phyloP scores from a whole-genome alignment of 352 stramenopile species.

The Thraustochytrium sp. region DNA sequence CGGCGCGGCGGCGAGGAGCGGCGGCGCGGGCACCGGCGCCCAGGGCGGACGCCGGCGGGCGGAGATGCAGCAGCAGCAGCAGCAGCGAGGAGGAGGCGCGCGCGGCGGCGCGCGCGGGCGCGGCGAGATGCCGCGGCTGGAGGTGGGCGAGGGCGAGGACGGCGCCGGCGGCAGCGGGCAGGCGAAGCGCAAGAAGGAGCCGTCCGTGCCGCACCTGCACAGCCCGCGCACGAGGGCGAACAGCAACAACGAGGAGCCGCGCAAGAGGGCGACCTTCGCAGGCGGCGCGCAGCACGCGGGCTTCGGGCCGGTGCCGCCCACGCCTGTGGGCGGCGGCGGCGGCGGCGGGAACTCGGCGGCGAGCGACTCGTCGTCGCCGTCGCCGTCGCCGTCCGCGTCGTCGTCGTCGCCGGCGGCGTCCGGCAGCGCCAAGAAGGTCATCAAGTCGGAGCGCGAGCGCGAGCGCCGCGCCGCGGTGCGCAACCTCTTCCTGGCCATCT shows the following conservation, averaged over 20 bases:
- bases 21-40: no score
- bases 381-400: background rate
- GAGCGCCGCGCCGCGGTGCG: background rate
- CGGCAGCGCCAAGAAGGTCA: background rate
- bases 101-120: no score
- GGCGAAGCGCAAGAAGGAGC: conserved; percentile 18
- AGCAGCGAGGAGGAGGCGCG: no score
- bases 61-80: no score
- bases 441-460: conserved; percentile 28
- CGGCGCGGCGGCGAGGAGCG: no score
- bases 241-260: conserved; percentile 14
- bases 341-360: background rate
- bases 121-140: no score
- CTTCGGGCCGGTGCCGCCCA: background rate
- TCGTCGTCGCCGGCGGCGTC: background rate
- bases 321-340: background rate
- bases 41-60: no score
- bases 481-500: background rate
- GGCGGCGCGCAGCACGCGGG: background rate
- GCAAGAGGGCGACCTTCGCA: background rate
- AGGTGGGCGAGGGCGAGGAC: background rate
- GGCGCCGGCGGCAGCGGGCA: background rate
- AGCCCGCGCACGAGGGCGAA: background rate
- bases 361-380: background rate
- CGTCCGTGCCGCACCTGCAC: background rate